Base-by-base conservation (phyloP, 768 basidiomycete species). In the Calvatia gigantea region DNA sequence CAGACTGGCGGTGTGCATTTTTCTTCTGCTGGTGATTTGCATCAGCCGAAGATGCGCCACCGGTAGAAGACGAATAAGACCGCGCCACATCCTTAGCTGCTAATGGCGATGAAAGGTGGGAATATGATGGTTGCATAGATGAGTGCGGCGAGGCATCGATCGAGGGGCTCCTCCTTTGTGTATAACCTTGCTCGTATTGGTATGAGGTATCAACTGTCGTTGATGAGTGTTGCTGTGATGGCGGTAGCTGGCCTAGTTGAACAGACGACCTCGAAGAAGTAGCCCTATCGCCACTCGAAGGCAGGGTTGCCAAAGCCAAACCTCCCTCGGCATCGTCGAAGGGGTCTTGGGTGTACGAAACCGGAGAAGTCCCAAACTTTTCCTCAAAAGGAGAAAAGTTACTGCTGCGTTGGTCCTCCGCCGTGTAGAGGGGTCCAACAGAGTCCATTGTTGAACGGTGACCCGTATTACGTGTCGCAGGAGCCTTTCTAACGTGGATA, bases 121-220 rank as follows among this genome's bases (percentile, higher is more conserved):
- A 56, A 14, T 23, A 28, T 11, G 60, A 59, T 19, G 62, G 63
- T 19, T 63, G 63, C 0, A 57, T 57, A 21, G 55, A 57, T 7
- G 70, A 60, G 33, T 70, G 70, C 27, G 33, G 15, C 35, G 23
- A 29, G 12, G 42, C 23, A 46, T 76, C 74, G 54, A 65, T 60
- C 2, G 61, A 56, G 15, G 61, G 55, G 42, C 64, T 54, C 33
- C 63, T 53, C 9, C 41, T 41, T 15, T 27, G 19, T 27, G 39
- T n/a, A 6, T 31, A 15, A 25, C 19, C 11, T 8, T n/a, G 17
- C 5, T 35, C 39, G 6, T 21, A 2, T 12, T 29, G 28, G 29
- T 21, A 12, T 17, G 41, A 15, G 11, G 28, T 21, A 23, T 43
- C 32, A 5, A 17, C 29, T n/a, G 47, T 35, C 15, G 29, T 6